Conservation (phyloP, 2,329 filamentous ascomycete species). For the Nannizzia gypsea region DNA sequence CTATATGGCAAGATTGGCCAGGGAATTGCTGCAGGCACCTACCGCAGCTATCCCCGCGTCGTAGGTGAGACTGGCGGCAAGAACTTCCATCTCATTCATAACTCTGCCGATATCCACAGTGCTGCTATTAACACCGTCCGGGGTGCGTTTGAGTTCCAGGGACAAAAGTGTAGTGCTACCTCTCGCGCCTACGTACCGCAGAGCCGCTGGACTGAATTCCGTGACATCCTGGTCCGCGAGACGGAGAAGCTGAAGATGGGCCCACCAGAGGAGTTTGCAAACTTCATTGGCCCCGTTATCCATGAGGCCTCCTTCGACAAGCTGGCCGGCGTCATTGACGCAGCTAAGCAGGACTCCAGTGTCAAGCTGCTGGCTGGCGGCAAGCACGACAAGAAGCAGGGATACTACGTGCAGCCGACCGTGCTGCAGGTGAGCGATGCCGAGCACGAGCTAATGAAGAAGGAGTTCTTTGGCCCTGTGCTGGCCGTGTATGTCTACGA, state of each 20-base stretch:
- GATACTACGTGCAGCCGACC: constrained; percentile 75
- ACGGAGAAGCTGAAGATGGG: constrained; percentile 60
- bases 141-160: constrained; percentile 81
- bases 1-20: constrained; percentile 77
- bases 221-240: constrained; percentile 53
- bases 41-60: constrained; percentile 74
- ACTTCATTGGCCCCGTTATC: constrained; percentile 82
- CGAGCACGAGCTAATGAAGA: constrained; percentile 59
- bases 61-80: constrained; percentile 88
- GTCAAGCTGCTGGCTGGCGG: constrained; percentile 65
- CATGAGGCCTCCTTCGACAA: constrained; percentile 73
- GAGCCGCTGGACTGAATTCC: constrained; percentile 63
- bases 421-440: constrained; percentile 66
- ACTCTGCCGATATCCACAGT: constrained; percentile 63
- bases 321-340: constrained; percentile 62
- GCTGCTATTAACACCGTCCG: constrained; percentile 72
- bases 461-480: constrained; percentile 73
- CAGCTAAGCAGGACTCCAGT: constrained; percentile 59
- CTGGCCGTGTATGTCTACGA: constrained; percentile 67
- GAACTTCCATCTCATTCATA: constrained; percentile 81
- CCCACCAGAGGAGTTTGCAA: constrained; percentile 55
- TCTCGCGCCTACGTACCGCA: constrained; percentile 67
- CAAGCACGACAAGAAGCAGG: constrained; percentile 62
- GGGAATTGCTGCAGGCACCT: constrained; percentile 69
- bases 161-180: constrained; percentile 81